These are phyloP conservation scores for Podosphaera leucotricha DNA, from an alignment of 2,329 filamentous ascomycete species.

Conservation along the genomic window DNA sequence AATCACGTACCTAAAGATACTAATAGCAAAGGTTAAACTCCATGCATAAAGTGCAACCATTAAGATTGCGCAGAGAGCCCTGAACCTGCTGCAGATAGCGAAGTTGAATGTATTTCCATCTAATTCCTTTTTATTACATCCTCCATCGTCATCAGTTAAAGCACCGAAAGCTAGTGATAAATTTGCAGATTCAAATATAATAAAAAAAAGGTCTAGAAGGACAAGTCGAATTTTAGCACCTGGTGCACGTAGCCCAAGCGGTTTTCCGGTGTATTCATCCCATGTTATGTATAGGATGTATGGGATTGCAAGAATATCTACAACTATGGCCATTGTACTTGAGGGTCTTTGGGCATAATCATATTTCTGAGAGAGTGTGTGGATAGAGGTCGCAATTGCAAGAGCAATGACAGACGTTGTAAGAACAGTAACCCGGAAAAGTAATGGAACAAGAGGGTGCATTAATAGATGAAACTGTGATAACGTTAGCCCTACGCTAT, in stretches of 20 bases:
- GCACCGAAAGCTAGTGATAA: slow-evolving; percentile 74
- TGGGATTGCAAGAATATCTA: slow-evolving; percentile 70
- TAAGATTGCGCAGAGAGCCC: slow-evolving; percentile 54
- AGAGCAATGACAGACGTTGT: slow-evolving; percentile 64
- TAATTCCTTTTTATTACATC: slow-evolving; percentile 23
- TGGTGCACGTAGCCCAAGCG: slow-evolving; percentile 63
- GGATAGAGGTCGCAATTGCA: slow-evolving; percentile 54
- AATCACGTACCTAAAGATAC: slow-evolving; percentile 38
- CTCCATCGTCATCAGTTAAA: slow-evolving; percentile 37
- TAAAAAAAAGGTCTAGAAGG: slow-evolving; percentile 82
- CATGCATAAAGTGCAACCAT: slow-evolving; percentile 69
- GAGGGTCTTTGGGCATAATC: slow-evolving; percentile 41
- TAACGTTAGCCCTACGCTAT: not conserved
- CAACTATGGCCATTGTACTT: slow-evolving; percentile 66
- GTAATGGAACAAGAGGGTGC: slow-evolving; percentile 50
- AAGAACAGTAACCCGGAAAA: slow-evolving; percentile 63
- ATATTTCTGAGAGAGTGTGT: slow-evolving; percentile 22
- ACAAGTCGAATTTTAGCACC: slow-evolving; percentile 75
- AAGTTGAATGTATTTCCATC: slow-evolving; percentile 14
- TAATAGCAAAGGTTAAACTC: slow-evolving; percentile 74
- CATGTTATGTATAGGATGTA: slow-evolving; percentile 88
- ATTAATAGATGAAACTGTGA: slow-evolving; percentile 13
- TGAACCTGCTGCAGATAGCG: slow-evolving; percentile 36
- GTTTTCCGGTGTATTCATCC: slow-evolving; percentile 90
- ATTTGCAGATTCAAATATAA: slow-evolving; percentile 91